Evolutionary conservation across 2,329 filamentous ascomycete species (phyloP), one percentile per base, ranked within the genome.

Genomic region (Fusarium vanettenii): DNA sequence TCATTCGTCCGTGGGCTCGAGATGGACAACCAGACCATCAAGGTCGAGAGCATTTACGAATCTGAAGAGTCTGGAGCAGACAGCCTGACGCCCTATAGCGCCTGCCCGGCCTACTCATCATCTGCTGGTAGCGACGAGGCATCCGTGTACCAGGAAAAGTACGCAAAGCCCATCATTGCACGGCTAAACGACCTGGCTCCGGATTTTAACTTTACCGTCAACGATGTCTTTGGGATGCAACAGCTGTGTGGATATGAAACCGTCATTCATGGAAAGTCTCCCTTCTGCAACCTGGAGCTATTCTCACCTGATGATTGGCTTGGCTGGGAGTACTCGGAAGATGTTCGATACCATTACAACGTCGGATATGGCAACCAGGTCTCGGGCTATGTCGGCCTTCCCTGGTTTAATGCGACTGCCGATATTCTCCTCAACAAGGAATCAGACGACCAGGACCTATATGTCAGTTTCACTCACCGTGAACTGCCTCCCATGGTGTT

Each of bases 391-490:
- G 85, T 93, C 7, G 92, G 92, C 2, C 87, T 90, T 63, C 92
- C 92, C 0, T 94, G 92, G 92, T 78, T 93, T 7, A 92, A 92
- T 72, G 88, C 90, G 0, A 91, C 90, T 1, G 85, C 89, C 0
- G 77, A 83, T 11, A 82, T 90, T 0, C 82, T 92, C 11, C 78
- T 89, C 62, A 80, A 76, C 29, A 71, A 81, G 2, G 75, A 79
- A 1, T 73, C 80, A 0, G 79, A 81, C 7, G 79, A 80, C 22
- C 87, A 93, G 77, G 90, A 93, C 66, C 84, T 93, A 9, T 92
- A 91, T 77, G 85, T 93, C 45, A 91, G 89, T 62, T 93, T 93
- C 83, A 93, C 92, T 0, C 92, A 93, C 79, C 89, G 92, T 22
- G 91, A 93, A 79, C 83, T 93, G 3, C 91, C 91, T 2, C 91